Evolutionary conservation across 2,329 filamentous ascomycete species (phyloP), one percentile per base, ranked within the genome.

Genomic region (Diaporthe batatas): DNA sequence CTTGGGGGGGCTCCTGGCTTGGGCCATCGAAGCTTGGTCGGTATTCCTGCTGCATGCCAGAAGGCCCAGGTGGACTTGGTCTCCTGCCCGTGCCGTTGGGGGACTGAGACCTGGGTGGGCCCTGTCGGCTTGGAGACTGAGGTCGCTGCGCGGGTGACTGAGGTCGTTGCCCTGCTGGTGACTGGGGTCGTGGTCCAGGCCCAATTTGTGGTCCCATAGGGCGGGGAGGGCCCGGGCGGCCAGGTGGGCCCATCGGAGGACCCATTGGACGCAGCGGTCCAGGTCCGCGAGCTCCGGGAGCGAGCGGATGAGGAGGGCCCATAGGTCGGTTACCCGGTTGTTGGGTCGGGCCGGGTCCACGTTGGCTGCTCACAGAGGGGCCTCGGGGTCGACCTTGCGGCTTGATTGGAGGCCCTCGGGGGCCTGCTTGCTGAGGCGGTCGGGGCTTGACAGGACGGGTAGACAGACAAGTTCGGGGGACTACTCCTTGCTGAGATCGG

Each of bases 401-500:
- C 75, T 87, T 90, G 68, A 91, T 82, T 4, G 89, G 88, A 74
- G 86, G 89, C 49, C 89, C 88, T 74, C 86, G 85, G 68, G 87
- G 87, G 68, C 85, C 85, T 42, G 85, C 84, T 70, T 49, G 55
- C 49, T 83, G 85, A 25, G 85, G 85, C 53, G 89, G 86, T 58
- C 95, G 92, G 59, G 95, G 94, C 86, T 97, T 98, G 75, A 98
- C 93, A 23, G 96, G 94, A 65, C 95, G 92, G 72, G 94, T 93
- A 18, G 96, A 98, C 65, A 99, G 88, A 84, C 96, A 99, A 49
- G 95, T 98, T 77, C 96, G 91, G 18, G 96, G 96, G 72, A 93
- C 94, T 68, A 98, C 96, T 86, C 96, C 96, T 85, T 98, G 95
- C 78, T 93, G 89, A 74, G 94, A 95, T 76, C 95, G 93, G 82